Conservation (phyloP, 305 asterid species). For the Fraxinus dipetala region DNA sequence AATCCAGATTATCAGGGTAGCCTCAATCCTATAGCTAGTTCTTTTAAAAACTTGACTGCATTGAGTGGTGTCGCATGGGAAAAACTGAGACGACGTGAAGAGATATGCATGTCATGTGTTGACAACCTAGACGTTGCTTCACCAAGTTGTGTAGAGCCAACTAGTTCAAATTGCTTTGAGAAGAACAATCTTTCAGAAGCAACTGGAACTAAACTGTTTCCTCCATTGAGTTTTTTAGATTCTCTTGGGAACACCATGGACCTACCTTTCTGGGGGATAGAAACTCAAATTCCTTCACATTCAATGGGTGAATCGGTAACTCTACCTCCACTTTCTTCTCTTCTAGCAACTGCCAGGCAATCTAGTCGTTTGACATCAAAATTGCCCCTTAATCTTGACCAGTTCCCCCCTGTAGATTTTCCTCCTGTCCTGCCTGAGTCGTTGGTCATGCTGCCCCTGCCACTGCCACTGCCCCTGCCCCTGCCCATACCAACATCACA, state of each 20-base stretch:
- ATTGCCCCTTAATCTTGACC: constrained; percentile 44
- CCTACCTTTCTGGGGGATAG: constrained; percentile 36
- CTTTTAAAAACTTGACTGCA: constrained; percentile 44
- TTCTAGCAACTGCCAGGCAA: constrained; percentile 45
- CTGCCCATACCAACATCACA: constrained; percentile 46
- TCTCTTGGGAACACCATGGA: constrained; percentile 28
- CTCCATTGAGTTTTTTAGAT: constrained; percentile 38
- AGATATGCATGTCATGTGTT: constrained; percentile 30
- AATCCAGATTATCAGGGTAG: constrained; percentile 46
- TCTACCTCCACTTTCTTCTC: constrained; percentile 58
- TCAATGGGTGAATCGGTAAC: constrained; percentile 46
- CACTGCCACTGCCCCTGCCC: constrained; percentile 25
- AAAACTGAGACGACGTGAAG: constrained; percentile 49
- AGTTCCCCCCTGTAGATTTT: constrained; percentile 50
- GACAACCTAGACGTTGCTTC: constrained; percentile 34
- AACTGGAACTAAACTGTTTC: constrained; percentile 21
- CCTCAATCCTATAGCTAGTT: constrained; percentile 57
- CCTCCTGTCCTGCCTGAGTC: constrained; percentile 64
- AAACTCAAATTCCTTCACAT: constrained; percentile 32
- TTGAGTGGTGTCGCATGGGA: constrained; percentile 46
- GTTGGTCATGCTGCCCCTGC: constrained; percentile 31
- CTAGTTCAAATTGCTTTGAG: constrained; percentile 30
- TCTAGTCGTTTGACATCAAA: constrained; percentile 44
- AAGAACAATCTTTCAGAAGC: constrained; percentile 37
- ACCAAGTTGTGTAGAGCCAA: constrained; percentile 28